Evolutionary conservation across 2,329 filamentous ascomycete species (phyloP), one percentile per base, ranked within the genome.

Genomic region (Lachnellula occidentalis): DNA sequence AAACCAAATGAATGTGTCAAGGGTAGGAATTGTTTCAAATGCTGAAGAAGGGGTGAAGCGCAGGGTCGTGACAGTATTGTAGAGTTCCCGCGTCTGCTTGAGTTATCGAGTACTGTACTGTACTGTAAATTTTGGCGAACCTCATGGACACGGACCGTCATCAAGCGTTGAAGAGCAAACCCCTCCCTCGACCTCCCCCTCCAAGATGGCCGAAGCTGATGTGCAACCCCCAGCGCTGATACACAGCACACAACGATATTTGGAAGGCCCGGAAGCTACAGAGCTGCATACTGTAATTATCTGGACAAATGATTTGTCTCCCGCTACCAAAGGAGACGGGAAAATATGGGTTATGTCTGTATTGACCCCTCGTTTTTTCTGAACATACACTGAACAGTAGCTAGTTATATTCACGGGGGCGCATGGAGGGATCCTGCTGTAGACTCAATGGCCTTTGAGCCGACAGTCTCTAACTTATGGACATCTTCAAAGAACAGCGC

Each of bases 341-440:
- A 46, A 48, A 48, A 39, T 42, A 41, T 57, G 55, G 55, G 21
- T 57, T n/a, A 51, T 57, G 55, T 57, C 43, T 27, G 55, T 54
- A n/a, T 51, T 45, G 5, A 34, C 34, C 36, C 15, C 43, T 39
- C 34, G 22, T 22, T n/a, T 21, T 34, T 39, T 31, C 4, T 11
- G 31, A 45, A 37, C 17, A 50, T 15, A 43, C 34, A 34, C 53
- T 51, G 19, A 48, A 36, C 19, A 17, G 19, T 42, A 24, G 14
- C n/a, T 21, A 65, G 63, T 24, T 64, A 57, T 48, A 76, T 86
- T 64, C 82, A 86, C 65, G 82, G 82, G 60, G 82, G 82, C 58
- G 82, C 77, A 57, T 86, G 82, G 82, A 75, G 81, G 55, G 83
- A 86, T 67, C 81, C 82, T 42, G 69, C 70, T 51, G 72, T 77